These are phyloP conservation scores for Spinellus fusiger DNA, from an alignment of 192 early-diverging fungal genomes.

Conservation along the genomic window DNA sequence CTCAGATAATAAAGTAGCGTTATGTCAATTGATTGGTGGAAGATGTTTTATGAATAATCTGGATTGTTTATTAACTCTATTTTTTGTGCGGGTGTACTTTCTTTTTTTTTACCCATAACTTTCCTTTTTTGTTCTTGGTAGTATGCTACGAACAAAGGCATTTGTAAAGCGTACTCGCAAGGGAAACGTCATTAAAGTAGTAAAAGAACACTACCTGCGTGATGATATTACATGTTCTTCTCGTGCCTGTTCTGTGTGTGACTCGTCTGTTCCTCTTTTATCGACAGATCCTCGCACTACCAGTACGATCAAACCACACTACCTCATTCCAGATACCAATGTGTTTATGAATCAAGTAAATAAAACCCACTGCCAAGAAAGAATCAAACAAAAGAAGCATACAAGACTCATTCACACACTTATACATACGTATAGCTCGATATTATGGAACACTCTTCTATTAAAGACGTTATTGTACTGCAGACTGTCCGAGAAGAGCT, in stretches of 20 bases:
- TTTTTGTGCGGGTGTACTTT: too few relatives aligned
- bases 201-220: conserved; percentile 94
- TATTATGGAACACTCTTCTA: conserved; percentile 81
- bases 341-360: conserved; percentile 81
- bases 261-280: conserved; percentile 36
- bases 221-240: conserved; percentile 91
- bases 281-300: conserved; percentile 47
- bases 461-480: conserved; percentile 86
- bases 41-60: too few relatives aligned
- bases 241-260: conserved; percentile 49
- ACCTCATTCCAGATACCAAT: conserved; percentile 94
- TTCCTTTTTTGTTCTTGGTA: conserved; percentile 2
- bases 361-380: neutral
- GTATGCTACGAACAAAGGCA: conserved; percentile 64
- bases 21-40: too few relatives aligned
- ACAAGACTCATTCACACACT: too few relatives aligned
- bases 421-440: conserved; percentile 62
- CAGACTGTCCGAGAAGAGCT: conserved; percentile 95
- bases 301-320: conserved; percentile 55
- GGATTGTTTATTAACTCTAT: too few relatives aligned
- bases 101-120: neutral
- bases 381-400: neutral
- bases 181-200: conserved; percentile 87
- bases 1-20: too few relatives aligned
- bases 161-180: conserved; percentile 89